Evolutionary conservation across 257 asterid species (phyloP).

Genomic region (Forsythia viridissima): DNA sequence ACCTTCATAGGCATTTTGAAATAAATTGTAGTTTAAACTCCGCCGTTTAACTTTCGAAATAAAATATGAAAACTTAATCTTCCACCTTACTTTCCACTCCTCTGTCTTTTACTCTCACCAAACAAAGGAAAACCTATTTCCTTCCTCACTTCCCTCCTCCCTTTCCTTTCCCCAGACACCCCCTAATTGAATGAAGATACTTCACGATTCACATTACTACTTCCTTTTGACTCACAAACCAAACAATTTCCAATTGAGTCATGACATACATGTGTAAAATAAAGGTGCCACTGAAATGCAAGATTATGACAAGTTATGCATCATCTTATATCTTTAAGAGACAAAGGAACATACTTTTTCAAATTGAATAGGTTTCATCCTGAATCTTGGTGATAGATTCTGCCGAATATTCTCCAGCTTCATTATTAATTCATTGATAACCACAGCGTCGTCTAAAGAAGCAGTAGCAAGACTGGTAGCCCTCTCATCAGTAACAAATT

Average conservation of each 20-base stretch:
- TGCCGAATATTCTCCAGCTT: constrained; percentile 67
- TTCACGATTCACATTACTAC: neutral
- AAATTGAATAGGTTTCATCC: constrained; percentile 89
- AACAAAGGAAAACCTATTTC: neutral
- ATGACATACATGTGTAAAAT: neutral
- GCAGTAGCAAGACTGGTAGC: constrained; percentile 77
- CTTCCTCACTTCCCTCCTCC: neutral
- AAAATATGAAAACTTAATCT: too few relatives aligned
- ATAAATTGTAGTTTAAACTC: too few relatives aligned
- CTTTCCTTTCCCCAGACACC: neutral
- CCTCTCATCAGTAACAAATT: constrained; percentile 85
- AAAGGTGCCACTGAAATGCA: neutral
- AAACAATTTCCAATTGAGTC: neutral
- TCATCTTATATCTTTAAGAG: neutral
- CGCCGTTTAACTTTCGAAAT: too few relatives aligned
- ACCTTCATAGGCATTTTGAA: too few relatives aligned
- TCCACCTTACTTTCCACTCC: too few relatives aligned
- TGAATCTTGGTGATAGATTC: constrained; percentile 54
- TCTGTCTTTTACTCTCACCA: neutral
- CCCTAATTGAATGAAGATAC: neutral
- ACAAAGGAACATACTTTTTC: constrained; percentile 62
- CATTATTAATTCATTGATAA: constrained; percentile 58
- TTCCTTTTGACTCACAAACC: neutral
- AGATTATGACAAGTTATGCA: neutral
- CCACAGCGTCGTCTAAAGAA: constrained; percentile 78